A percentile compares a stretch with the other conserved stretches of the same genome.
Conservation (phyloP, 164 flowering plant genomes). For the Stephania cephalantha region DNA sequence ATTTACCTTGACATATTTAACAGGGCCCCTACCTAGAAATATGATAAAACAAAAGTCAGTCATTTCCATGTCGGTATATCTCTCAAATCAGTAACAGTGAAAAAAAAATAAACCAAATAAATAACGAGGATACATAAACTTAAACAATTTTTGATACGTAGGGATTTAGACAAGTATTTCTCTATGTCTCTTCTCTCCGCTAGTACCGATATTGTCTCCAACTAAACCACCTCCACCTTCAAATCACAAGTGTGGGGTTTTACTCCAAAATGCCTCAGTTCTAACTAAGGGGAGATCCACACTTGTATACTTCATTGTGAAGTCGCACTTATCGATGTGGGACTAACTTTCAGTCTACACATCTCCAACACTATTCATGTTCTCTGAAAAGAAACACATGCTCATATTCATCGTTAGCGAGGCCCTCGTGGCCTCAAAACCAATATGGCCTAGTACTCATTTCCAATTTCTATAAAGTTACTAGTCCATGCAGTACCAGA, state of each 20-base stretch:
- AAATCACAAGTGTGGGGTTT: no score
- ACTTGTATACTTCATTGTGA: no score
- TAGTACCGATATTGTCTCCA: no score
- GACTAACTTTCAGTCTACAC: no score
- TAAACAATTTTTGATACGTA: no score
- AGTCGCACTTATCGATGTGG: neutral
- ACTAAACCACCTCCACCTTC: no score
- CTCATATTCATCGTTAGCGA: neutral
- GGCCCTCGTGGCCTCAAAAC: neutral
- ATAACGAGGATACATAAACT: no score
- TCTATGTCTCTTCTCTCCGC: no score
- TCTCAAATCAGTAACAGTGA: neutral
- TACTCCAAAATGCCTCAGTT: no score
- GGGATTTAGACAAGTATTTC: no score
- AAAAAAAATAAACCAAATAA: neutral
- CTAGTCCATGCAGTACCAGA: neutral
- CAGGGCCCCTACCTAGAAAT: slow-evolving; percentile 28
- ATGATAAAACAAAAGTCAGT: neutral
- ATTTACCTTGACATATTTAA: slow-evolving; percentile 64
- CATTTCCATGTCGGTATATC: neutral
- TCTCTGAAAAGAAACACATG: neutral
- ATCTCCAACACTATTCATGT: neutral
- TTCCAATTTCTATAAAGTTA: no score
- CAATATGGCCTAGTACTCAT: neutral
- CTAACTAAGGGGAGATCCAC: no score